Percentiles rank a stretch among this genome's conserved stretches.
phyloP scores from a whole-genome alignment of 1,284 basidiomycete genomes.

The Cryptococcus sp. region DNA sequence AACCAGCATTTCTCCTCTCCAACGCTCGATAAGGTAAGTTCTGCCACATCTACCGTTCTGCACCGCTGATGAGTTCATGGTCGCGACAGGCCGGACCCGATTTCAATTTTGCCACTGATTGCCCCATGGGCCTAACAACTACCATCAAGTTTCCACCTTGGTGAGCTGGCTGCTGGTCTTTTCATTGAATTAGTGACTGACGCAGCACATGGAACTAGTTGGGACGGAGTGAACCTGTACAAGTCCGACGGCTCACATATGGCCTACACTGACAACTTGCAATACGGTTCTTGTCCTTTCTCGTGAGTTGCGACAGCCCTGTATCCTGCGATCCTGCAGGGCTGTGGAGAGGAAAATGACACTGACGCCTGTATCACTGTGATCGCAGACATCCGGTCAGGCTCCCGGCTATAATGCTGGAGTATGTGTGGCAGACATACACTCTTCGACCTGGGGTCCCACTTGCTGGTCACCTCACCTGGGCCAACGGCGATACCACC shows the following conservation, averaged over 20 bases:
- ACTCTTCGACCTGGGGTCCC: constrained; percentile 22
- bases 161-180: neutral
- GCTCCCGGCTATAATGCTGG: constrained; percentile 40
- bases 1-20: constrained; percentile 15
- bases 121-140: constrained; percentile 34
- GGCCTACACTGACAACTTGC: constrained; percentile 26
- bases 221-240: constrained; percentile 45
- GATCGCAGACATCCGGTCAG: constrained; percentile 35
- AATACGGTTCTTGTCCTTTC: constrained; percentile 32
- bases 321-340: too few species aligned
- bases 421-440: constrained; percentile 33
- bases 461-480: constrained; percentile 35
- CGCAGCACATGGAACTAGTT: constrained; percentile 8
- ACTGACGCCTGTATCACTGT: neutral
- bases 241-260: constrained; percentile 35
- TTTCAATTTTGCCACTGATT: constrained; percentile 37
- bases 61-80: constrained; percentile 2
- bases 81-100: constrained; percentile 18
- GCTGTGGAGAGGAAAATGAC: neutral
- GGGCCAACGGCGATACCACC: constrained; percentile 50
- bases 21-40: constrained; percentile 15
- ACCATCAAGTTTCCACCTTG: constrained; percentile 38
- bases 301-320: constrained; percentile 17
- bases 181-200: neutral
- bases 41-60: constrained; percentile 3